Base-by-base conservation (phyloP, 352 stramenopile genomes). In the Phytophthora ohioensis region DNA sequence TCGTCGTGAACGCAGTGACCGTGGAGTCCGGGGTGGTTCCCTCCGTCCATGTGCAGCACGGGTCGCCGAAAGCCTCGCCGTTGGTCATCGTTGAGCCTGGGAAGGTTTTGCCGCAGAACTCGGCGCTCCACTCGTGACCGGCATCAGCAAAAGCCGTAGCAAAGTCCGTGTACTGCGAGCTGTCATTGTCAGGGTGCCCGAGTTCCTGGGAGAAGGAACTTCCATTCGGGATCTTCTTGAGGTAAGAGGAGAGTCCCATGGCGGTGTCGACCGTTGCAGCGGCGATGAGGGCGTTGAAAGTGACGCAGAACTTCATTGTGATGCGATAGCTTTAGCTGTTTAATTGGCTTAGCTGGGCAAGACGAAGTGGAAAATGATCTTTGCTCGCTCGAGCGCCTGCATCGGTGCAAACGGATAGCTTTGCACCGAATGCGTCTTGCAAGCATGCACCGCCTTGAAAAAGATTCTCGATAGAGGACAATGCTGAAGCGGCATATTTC, bases 31-130 rank as follows among this genome's bases (percentile, higher is more conserved):
- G 59, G 0, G 36, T 79, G 46, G 49, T 69, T 31, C 75, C 68
- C 48, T 70, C 71, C 21, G 56, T 75, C 78, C 78, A 88, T 57
- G 70, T 82, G 77, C 80, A 87, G 54, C 80, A 87, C 61, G 80
- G 80, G 69, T 87, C 80, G 9, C 80, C 80, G 66, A 88, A 82
- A 38, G 76, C 80, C 17, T 65, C 75, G 36, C 80, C 80, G 65
- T 76, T 75, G 17, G 68, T 82, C 62, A 81, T 75, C 6, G 46
- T 54, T 1, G 65, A 11, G 12, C 71, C 71, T n/a, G 65, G 65
- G 64, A 79, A 79, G 36, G 36, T 66, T 1, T 51, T 53, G 11
- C 59, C 55, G 38, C 71, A 79, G 53, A 79, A 73, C 2, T 52
- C 47, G 1, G 36, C 12, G 9, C 39, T 54, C 78, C 78, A 85